Evolutionary conservation across 2,329 filamentous ascomycete species (phyloP).

Genomic region (Tolypocladium inflatum): DNA sequence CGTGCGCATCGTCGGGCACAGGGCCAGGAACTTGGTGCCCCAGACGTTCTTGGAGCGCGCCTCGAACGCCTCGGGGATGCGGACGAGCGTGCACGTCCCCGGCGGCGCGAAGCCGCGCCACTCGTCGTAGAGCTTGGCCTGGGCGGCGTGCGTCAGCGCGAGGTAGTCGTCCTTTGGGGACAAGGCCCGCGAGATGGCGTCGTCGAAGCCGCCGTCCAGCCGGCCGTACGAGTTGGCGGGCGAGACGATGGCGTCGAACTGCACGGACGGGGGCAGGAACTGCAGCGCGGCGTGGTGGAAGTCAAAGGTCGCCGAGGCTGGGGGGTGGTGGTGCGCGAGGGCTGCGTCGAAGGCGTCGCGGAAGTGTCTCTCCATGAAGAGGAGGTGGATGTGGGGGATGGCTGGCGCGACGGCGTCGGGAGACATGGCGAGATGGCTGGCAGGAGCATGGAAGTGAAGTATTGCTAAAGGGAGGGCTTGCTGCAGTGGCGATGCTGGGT

Average conservation of each 20-base stretch:
- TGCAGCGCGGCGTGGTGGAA: constrained; percentile 29
- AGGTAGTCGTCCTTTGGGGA: constrained; percentile 33
- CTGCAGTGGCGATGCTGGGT: neutral
- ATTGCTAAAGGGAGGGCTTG: neutral
- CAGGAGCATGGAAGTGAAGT: neutral
- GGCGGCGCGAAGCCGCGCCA: constrained; percentile 42
- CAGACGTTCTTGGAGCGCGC: constrained; percentile 24
- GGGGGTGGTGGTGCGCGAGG: constrained; percentile 18
- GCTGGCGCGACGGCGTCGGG: neutral
- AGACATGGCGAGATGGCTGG: too few species aligned
- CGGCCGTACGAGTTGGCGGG: constrained; percentile 45
- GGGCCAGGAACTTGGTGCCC: constrained; percentile 32
- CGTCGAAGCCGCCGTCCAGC: constrained; percentile 45
- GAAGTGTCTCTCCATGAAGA: constrained; percentile 12
- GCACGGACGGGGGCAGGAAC: constrained; percentile 20
- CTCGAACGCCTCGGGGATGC: constrained; percentile 28
- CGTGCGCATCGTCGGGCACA: constrained; percentile 45
- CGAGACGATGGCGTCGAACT: constrained; percentile 41
- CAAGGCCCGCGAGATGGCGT: constrained; percentile 40
- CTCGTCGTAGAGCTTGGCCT: constrained; percentile 32
- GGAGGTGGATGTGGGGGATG: constrained; percentile 8
- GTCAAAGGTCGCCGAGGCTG: constrained; percentile 17
- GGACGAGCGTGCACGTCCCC: constrained; percentile 37
- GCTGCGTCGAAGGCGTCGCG: constrained; percentile 30
- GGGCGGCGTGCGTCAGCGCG: constrained; percentile 35